A percentile compares a stretch with the other conserved stretches of the same genome.
Conservation (phyloP, 768 basidiomycete genomes). For the Rhodocollybia butyracea region DNA sequence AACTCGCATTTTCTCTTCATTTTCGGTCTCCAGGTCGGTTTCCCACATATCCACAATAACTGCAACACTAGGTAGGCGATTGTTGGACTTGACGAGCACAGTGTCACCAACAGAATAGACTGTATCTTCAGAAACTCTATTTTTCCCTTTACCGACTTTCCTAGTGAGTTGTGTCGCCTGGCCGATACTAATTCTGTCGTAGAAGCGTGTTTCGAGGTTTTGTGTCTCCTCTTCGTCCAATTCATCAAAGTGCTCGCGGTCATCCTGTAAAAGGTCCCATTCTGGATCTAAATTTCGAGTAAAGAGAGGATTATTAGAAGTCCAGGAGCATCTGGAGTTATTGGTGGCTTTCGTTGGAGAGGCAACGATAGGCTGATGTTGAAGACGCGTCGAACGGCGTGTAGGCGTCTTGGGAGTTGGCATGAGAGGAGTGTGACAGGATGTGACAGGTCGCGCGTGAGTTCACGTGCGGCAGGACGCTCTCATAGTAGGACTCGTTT, state of each 20-base stretch:
- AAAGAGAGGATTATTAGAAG: neutral
- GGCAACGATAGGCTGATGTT: constrained; percentile 27
- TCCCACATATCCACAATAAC: constrained; percentile 75
- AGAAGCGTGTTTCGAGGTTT: constrained; percentile 13
- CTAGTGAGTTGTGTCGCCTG: no score
- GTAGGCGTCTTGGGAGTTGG: constrained; percentile 23
- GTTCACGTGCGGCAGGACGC: neutral
- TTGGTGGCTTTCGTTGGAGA: constrained; percentile 10
- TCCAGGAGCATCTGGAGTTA: neutral
- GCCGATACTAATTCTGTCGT: constrained; percentile 1
- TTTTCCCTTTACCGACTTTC: constrained; percentile 11
- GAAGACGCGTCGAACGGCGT: constrained; percentile 31
- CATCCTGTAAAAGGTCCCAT: constrained; percentile 16
- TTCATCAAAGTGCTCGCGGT: constrained; percentile 1
- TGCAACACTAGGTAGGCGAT: constrained; percentile 56
- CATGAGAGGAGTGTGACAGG: neutral
- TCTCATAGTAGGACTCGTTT: no score
- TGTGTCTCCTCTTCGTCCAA: constrained; percentile 10
- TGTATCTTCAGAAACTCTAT: constrained; percentile 9
- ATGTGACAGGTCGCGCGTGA: no score
- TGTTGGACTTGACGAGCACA: constrained; percentile 32
- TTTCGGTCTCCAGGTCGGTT: constrained; percentile 21
- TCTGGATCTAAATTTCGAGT: constrained; percentile 20
- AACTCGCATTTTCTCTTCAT: constrained; percentile 44
- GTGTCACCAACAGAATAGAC: constrained; percentile 46